Base-by-base conservation (phyloP, 805 yeast genomes). In the Nakazawaea wyomingensis region DNA sequence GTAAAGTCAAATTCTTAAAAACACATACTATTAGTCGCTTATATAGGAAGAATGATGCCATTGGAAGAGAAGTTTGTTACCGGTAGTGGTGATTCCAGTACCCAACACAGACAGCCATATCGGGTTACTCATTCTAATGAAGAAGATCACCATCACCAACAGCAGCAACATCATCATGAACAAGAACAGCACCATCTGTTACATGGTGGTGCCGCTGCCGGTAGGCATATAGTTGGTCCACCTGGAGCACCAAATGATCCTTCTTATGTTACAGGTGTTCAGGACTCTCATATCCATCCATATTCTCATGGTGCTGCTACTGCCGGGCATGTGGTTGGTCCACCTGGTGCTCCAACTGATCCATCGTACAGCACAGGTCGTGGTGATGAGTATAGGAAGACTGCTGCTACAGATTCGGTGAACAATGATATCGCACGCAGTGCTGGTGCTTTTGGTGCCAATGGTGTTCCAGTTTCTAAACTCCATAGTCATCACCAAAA, bases 101-200 rank as follows among this genome's bases (percentile, higher is more conserved):
- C 39, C 9, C 11, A 41, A 11, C 30, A 19, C n/a, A 41, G 44
- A 41, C 35, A 34, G n/a, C 44, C 44, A 20, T 41, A 41, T 22
- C 39, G 44, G 3, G 11, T 30, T 21, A 38, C 27, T 20, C 20
- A 16, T 11, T 19, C 14, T 18, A 30, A 18, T 20, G 39, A 20
- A 10, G 8, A 19, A 8, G n/a, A n/a, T n/a, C n/a, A n/a, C n/a
- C n/a, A n/a, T n/a, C n/a, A n/a, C n/a, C n/a, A n/a, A n/a, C n/a
- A n/a, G n/a, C n/a, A n/a, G n/a, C n/a, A n/a, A n/a, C n/a, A n/a
- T n/a, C n/a, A n/a, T n/a, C n/a, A n/a, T n/a, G n/a, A n/a, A n/a
- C n/a, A n/a, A n/a, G n/a, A n/a, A n/a, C n/a, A n/a, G n/a, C n/a
- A n/a, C n/a, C n/a, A n/a, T n/a, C n/a, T n/a, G n/a, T n/a, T n/a